Evolutionary conservation across 805 yeast genomes (phyloP).

Genomic region (Nakazawaea laoshanensis): DNA sequence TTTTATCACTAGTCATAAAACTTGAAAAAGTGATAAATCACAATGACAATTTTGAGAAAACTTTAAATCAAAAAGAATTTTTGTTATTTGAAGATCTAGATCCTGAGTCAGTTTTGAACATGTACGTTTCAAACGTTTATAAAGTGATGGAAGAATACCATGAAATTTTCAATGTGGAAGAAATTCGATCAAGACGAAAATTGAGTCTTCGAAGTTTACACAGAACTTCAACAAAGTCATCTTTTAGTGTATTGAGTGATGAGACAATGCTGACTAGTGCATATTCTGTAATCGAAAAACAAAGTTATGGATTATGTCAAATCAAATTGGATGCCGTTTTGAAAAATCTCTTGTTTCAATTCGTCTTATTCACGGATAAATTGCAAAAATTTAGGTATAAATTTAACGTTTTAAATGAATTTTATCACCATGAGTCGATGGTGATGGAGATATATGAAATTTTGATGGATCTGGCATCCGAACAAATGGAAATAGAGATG

Average conservation of each 20-base stretch:
- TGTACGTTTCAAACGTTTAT: slow-evolving; percentile 3
- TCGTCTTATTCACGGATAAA: not conserved
- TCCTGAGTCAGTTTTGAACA: not conserved
- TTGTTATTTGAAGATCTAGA: slow-evolving; percentile 5
- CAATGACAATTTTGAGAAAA: slow-evolving; percentile 2
- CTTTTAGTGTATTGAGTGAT: slow-evolving; percentile 1
- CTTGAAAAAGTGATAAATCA: slow-evolving; percentile 2
- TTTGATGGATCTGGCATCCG: slow-evolving; percentile 5
- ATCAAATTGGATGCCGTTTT: not conserved
- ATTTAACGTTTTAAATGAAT: not conserved
- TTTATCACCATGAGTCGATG: slow-evolving; percentile 2
- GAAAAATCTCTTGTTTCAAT: slow-evolving; percentile 7
- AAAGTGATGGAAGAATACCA: slow-evolving; percentile 1
- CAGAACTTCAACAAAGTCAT: slow-evolving; percentile 7
- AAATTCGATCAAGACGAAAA: slow-evolving; percentile 1
- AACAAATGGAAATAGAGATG: slow-evolving; percentile 6
- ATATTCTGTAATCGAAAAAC: not conserved
- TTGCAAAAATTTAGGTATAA: not conserved
- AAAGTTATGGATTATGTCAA: not conserved
- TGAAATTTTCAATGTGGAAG: slow-evolving; percentile 3
- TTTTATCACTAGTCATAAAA: slow-evolving; percentile 2
- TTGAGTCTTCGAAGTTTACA: slow-evolving; percentile 1
- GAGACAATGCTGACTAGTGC: slow-evolving; percentile 5
- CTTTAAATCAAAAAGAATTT: not conserved
- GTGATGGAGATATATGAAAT: slow-evolving; percentile 4